Conservation (phyloP, 805 yeast genomes). For the Blastobotrys terrestris region DNA sequence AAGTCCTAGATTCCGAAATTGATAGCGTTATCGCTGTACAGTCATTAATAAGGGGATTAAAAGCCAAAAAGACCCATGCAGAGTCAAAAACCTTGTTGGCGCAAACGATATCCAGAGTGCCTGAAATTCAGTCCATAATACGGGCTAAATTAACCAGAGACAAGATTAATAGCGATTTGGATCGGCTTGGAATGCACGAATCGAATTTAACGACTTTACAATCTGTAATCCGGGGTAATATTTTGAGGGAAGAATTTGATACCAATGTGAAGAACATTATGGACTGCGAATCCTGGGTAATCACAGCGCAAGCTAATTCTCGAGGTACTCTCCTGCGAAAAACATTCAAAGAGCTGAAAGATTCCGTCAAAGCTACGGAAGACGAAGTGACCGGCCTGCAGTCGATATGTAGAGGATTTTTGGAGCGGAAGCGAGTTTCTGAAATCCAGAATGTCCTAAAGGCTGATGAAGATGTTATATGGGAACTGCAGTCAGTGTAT, state of each 20-base stretch:
- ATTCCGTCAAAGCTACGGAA: neutral
- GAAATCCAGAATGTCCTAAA: constrained; percentile 38
- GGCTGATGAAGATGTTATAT: constrained; percentile 21
- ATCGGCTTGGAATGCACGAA: constrained; percentile 18
- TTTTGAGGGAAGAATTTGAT: constrained; percentile 42
- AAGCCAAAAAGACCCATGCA: neutral
- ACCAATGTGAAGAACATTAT: constrained; percentile 8
- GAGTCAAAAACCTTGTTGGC: neutral
- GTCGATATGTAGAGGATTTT: constrained; percentile 41
- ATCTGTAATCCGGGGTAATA: constrained; percentile 56
- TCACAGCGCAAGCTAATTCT: constrained; percentile 24
- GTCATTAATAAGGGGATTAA: constrained; percentile 14
- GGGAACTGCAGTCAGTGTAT: constrained; percentile 47
- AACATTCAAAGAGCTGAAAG: neutral
- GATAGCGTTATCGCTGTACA: constrained; percentile 22
- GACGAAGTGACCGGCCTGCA: constrained; percentile 13
- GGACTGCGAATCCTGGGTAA: constrained; percentile 17
- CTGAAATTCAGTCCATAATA: constrained; percentile 17
- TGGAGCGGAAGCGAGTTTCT: constrained; percentile 17
- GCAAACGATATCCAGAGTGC: neutral
- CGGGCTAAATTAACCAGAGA: constrained; percentile 15
- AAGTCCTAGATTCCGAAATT: constrained; percentile 12
- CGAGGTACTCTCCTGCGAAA: constrained; percentile 34
- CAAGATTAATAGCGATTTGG: neutral
- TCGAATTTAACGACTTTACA: constrained; percentile 43